Conservation (phyloP, 768 basidiomycete species). For the Mycena capillaripes region DNA sequence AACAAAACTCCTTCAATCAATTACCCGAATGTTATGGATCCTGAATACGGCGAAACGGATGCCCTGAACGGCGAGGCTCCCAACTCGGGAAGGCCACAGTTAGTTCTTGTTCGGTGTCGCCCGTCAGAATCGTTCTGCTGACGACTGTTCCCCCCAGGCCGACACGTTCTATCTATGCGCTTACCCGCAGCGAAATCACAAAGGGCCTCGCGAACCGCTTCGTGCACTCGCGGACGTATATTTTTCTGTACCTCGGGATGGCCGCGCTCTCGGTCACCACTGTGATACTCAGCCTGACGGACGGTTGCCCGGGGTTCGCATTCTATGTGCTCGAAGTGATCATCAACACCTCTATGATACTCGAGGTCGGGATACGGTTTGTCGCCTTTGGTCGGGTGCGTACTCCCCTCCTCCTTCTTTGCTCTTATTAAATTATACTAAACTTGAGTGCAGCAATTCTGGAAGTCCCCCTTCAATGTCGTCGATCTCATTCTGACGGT, state of each 20-base stretch:
- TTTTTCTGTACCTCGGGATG: constrained; percentile 91
- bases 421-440: background rate
- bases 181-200: constrained; percentile 86
- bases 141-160: constrained; percentile 63
- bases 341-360: constrained; percentile 92
- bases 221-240: constrained; percentile 89
- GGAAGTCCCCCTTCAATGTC: constrained; percentile 93
- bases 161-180: constrained; percentile 86
- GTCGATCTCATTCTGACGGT: constrained; percentile 90
- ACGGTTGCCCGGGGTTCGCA: constrained; percentile 88
- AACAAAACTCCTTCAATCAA: background rate
- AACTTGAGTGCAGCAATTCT: constrained; percentile 82
- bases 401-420: constrained; percentile 25
- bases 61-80: constrained; percentile 49
- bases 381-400: constrained; percentile 93
- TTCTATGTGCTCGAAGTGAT: constrained; percentile 94
- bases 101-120: constrained; percentile 35
- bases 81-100: constrained; percentile 44
- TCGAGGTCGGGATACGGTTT: constrained; percentile 93
- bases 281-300: constrained; percentile 83
- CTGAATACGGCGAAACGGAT: constrained; percentile 53
- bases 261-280: constrained; percentile 89
- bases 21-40: constrained; percentile 40
- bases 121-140: constrained; percentile 26
- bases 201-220: constrained; percentile 91